Evolutionary conservation across 108 stramenopile species (phyloP), one percentile per base, ranked within the genome.

Genomic region (Conticribra weissflogii): DNA sequence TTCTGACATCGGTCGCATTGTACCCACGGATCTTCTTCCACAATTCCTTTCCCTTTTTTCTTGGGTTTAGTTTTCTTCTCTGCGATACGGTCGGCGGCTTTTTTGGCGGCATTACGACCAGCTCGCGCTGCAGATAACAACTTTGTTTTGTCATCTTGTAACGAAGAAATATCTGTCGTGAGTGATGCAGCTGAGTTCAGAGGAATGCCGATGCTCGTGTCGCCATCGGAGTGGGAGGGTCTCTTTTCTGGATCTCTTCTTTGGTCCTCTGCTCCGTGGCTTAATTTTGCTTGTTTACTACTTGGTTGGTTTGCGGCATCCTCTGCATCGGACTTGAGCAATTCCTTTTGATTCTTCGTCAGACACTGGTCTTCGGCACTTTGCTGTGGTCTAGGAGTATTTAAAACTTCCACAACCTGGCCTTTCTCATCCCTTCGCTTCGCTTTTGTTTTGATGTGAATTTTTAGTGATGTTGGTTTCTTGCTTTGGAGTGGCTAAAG

Each of bases 1-100:
- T 94, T 92, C 22, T 72, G 71, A 71, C 95, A 96, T 9, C 70
- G 71, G 45, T 96, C 95, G 72, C 95, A 96, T 64, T 92, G 90
- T 16, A 92, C 95, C 95, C 95, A 96, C 28, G 89, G 84, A 36
- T 76, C 52, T 33, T 84, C 71, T 16, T 36, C 80, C 2, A 46
- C 73, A 47, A 51, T 81, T 18, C 76, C 83, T 21, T 60, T 59
- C 5, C 63, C 72, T 1, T 49, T 50, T 18, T 61, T 54, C 47
- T 84, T 62, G 22, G 56, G 44, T 63, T 83, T 85, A 54, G 86
- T 87, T 59, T 84, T 87, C 57, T 81, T 84, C 68, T 86, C 63
- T 8, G 44, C 73, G 46, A 89, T 84, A 57, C 80, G 77, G 54
- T 90, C 89, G 21, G 83, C 85, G 1, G 90, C 89, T 51, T 81